Conservation (phyloP, 176 grass and related monocot genomes). For the Oryza glaberrima region DNA sequence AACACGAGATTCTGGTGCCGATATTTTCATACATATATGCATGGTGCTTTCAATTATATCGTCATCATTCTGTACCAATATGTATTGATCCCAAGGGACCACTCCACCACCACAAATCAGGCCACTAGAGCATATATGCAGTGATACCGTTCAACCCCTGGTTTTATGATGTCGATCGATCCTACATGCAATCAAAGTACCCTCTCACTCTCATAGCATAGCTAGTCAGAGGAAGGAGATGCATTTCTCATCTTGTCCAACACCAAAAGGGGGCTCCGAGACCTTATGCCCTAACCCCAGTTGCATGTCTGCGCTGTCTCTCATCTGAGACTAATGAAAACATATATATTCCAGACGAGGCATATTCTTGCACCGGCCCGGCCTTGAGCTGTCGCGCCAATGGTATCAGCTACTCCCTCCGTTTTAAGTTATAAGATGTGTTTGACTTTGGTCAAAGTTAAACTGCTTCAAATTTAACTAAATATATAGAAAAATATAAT, state of each 20-base stretch:
- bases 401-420: background rate
- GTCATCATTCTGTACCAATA: background rate
- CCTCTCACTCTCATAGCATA: background rate
- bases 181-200: slow-evolving; percentile 33
- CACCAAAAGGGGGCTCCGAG: background rate
- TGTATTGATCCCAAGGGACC: slow-evolving; percentile 13
- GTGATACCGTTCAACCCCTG: background rate
- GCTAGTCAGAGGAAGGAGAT: background rate
- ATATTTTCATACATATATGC: background rate
- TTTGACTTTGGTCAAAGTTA: too few relatives aligned
- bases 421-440: too few relatives aligned
- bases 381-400: background rate
- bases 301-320: slow-evolving; percentile 15
- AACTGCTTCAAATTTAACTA: too few relatives aligned
- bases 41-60: slow-evolving; percentile 11
- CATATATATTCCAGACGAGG: slow-evolving; percentile 15
- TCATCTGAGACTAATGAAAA: background rate
- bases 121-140: background rate
- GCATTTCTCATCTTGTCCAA: background rate
- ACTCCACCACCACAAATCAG: slow-evolving; percentile 14
- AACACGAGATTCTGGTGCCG: background rate
- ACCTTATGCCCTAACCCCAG: background rate
- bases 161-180: background rate
- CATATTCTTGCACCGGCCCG: slow-evolving; percentile 4
- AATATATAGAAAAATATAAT: too few relatives aligned